Evolutionary conservation across 306 rosid genomes (phyloP), one percentile per base, ranked within the genome.

Genomic region (Acacia confusa): DNA sequence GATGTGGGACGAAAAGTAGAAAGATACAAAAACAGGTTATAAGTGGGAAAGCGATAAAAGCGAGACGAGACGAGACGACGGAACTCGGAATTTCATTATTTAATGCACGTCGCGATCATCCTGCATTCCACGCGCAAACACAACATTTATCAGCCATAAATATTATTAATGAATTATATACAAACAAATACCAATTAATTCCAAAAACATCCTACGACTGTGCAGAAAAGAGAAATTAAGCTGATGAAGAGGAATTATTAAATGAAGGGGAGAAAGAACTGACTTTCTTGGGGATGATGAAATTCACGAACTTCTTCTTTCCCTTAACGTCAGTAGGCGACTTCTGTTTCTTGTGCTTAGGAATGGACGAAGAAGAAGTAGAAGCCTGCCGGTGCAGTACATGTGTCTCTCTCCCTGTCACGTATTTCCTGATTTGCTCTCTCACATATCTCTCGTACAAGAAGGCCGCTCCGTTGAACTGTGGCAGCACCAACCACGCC

Each of bases 401-500:
- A n/a, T 24, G 14, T 78, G 64, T 1, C 2, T 71, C 81, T 50
- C 19, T 78, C 9, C 38, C 83, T 6, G 63, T 84, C 12, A 60
- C 80, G 69, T 88, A 76, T 85, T 77, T 93, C 47, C 77, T 60
- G 78, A 95, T 80, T 34, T 89, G 88, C 28, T 82, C 82, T 75
- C 97, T 92, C 82, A 92, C 98, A 50, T 79, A 89, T 85, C 87
- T 92, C 15, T 92, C 92, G 61, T 95, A 95, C 79, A 95, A 77
- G 81, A 89, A 92, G 75, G 99, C 90, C 27, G 99, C 98, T 41
- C 99, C 99, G 74, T 86, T 85, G 89, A 95, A 95, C 50, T 92
- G 97, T 2, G 98, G 99, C 40, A 95, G 88, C 16, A 89, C 99
- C 86, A 93, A 57, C 99, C 99, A 95, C 1, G 89, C 96, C 85